phyloP scores from a whole-genome alignment of 164 flowering plant species.

The Echeveria elegans region DNA sequence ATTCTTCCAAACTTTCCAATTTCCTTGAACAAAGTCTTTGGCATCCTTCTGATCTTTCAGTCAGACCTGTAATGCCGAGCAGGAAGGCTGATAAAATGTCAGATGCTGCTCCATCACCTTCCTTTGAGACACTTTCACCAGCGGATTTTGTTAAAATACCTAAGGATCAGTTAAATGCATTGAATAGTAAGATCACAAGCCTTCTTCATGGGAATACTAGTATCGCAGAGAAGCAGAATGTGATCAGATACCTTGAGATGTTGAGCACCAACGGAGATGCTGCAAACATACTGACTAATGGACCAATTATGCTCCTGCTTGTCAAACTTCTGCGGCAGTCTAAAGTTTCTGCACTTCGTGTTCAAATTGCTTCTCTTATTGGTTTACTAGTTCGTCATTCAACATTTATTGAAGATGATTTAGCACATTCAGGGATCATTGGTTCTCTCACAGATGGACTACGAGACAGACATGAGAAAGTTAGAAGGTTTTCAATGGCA shows the following conservation, averaged over 20 bases:
- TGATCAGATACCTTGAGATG: conserved; percentile 78
- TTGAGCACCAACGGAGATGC: conserved; percentile 71
- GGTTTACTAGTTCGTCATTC: conserved; percentile 88
- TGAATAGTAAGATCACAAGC: conserved; percentile 37
- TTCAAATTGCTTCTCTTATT: conserved; percentile 74
- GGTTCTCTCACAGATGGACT: conserved; percentile 84
- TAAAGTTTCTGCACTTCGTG: conserved; percentile 68
- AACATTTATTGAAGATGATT: conserved; percentile 64
- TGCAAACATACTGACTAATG: conserved; percentile 84
- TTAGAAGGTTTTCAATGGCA: conserved; percentile 95
- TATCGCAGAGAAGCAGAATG: conserved; percentile 71
- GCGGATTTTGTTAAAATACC: conserved; percentile 72
- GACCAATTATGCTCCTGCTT: conserved; percentile 76
- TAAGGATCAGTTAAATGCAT: conserved; percentile 49
- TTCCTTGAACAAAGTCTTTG: conserved; percentile 58
- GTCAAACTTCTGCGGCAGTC: conserved; percentile 78
- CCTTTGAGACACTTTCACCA: conserved; percentile 62
- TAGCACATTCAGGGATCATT: conserved; percentile 83
- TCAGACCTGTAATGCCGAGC: conserved; percentile 96
- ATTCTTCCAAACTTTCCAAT: conserved; percentile 39
- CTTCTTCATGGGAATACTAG: conserved; percentile 46
- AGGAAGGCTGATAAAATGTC: conserved; percentile 68
- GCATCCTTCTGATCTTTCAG: conserved; percentile 94
- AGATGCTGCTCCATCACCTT: conserved; percentile 55
- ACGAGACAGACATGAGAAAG: conserved; percentile 89